These are phyloP conservation scores for Penicillium atrosanguineum DNA, from an alignment of 495 filamentous ascomycete genomes.

Conservation along the genomic window DNA sequence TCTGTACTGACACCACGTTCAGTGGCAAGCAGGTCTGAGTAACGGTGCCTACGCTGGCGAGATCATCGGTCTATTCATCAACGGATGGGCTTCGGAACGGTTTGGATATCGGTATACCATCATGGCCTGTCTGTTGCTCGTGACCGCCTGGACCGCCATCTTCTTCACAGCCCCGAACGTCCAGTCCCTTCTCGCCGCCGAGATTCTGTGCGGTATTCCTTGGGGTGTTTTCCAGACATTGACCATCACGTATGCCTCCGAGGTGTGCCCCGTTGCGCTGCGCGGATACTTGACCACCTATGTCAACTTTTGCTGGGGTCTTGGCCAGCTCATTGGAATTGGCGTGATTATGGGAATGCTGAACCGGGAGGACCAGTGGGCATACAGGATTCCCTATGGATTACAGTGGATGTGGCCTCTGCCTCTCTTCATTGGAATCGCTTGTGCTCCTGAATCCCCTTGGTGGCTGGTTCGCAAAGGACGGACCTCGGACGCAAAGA, in stretches of 20 bases:
- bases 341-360: conserved; percentile 70
- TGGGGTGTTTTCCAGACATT: conserved; percentile 84
- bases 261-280: conserved; percentile 71
- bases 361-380: conserved; percentile 57
- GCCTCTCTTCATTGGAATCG: conserved; percentile 68
- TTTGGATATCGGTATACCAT: conserved; percentile 75
- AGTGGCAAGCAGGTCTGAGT: conserved; percentile 75
- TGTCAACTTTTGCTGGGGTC: conserved; percentile 79
- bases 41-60: conserved; percentile 67
- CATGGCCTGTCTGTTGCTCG: conserved; percentile 61
- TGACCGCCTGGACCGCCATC: conserved; percentile 69
- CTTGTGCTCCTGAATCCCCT: conserved; percentile 71
- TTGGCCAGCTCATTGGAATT: conserved; percentile 73
- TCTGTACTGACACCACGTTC: conserved; percentile 4
- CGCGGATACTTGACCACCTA: conserved; percentile 75
- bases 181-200: conserved; percentile 63
- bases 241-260: conserved; percentile 77
- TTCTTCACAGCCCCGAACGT: conserved; percentile 76
- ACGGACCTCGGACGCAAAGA: conserved; percentile 64
- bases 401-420: conserved; percentile 87
- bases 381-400: conserved; percentile 67
- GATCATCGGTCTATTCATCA: conserved; percentile 73
- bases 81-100: conserved; percentile 71
- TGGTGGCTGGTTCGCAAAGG: conserved; percentile 82
- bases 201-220: conserved; percentile 75